These are phyloP conservation scores for Pholiota conissans DNA, from an alignment of 768 basidiomycete species.

Conservation along the genomic window DNA sequence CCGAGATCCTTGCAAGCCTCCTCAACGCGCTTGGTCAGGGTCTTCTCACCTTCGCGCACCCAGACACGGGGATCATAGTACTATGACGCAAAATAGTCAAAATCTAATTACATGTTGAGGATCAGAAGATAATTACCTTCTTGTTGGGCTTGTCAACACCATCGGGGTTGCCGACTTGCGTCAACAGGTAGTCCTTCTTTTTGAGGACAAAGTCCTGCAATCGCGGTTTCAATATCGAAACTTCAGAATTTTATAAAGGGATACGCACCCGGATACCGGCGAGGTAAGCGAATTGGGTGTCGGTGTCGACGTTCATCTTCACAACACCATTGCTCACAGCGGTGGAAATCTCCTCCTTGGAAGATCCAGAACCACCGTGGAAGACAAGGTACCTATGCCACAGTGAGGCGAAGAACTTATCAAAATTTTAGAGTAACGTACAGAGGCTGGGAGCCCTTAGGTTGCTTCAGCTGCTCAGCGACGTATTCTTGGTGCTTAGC, in stretches of 20 bases:
- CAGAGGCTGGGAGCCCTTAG: slow-evolving; percentile 72
- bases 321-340: slow-evolving; percentile 92
- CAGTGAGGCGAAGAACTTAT: neutral
- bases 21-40: slow-evolving; percentile 82
- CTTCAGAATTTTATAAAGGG: neutral
- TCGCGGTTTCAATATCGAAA: neutral
- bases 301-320: slow-evolving; percentile 99
- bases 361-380: slow-evolving; percentile 99
- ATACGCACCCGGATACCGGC: slow-evolving; percentile 66
- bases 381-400: slow-evolving; percentile 88
- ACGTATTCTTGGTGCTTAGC: slow-evolving; percentile 86
- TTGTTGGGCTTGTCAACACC: slow-evolving; percentile 98
- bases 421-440: slow-evolving; percentile 4
- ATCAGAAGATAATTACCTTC: slow-evolving; percentile 56
- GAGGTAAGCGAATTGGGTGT: slow-evolving; percentile 92
- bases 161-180: slow-evolving; percentile 97
- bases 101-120: neutral
- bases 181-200: slow-evolving; percentile 85
- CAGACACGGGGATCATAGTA: slow-evolving; percentile 96
- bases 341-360: slow-evolving; percentile 91
- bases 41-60: slow-evolving; percentile 99
- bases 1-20: slow-evolving; percentile 92
- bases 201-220: slow-evolving; percentile 77
- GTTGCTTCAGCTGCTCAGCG: slow-evolving; percentile 61
- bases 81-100: slow-evolving; percentile 31